Evolutionary conservation across 441 rosid species (phyloP).

Genomic region (Adansonia rubrostipa): DNA sequence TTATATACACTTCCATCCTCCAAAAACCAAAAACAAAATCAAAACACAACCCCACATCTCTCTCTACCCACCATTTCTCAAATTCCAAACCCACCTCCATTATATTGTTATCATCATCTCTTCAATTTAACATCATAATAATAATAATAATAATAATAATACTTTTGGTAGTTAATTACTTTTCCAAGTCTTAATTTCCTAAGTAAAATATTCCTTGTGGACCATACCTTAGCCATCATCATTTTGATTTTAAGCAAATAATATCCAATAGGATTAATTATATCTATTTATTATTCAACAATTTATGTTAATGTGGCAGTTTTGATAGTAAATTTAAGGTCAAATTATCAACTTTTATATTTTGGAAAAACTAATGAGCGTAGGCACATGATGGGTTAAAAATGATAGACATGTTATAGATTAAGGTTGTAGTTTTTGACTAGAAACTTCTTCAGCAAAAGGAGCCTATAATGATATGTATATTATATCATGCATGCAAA

Average conservation of each 20-base stretch:
- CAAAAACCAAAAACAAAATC: too few relatives aligned
- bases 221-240: conserved; percentile 8
- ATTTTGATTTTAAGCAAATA: neutral
- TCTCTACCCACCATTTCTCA: neutral
- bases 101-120: conserved; percentile 46
- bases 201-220: conserved; percentile 9
- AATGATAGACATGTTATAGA: neutral
- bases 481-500: conserved; percentile 18
- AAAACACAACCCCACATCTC: too few relatives aligned
- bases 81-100: conserved; percentile 44
- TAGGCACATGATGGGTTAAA: conserved; percentile 27
- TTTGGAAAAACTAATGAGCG: conserved; percentile 19
- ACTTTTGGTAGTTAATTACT: conserved; percentile 10
- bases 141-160: neutral
- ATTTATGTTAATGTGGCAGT: conserved; percentile 37
- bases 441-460: neutral
- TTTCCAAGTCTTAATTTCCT: conserved; percentile 6
- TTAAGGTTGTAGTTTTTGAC: conserved; percentile 10
- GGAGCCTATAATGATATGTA: conserved; percentile 24
- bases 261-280: neutral
- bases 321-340: conserved; percentile 18
- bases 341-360: conserved; percentile 36
- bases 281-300: conserved; percentile 17
- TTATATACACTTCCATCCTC: too few relatives aligned
- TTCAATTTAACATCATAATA: conserved; percentile 33